Conservation (phyloP, 2,329 filamentous ascomycete genomes). For the Chaetomium strumarium region DNA sequence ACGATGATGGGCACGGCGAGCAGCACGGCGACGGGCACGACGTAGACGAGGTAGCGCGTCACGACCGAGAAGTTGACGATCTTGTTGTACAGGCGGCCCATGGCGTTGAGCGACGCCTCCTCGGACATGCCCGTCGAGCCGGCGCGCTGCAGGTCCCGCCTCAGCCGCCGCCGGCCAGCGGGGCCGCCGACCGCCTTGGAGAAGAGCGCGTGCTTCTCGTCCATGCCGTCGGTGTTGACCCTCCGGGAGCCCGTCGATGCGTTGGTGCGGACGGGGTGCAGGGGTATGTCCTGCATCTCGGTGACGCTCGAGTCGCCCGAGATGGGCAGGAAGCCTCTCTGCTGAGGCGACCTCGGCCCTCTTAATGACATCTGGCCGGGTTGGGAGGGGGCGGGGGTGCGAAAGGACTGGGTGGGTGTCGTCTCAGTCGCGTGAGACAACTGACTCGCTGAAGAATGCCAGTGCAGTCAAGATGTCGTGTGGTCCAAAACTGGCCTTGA, state of each 20-base stretch:
- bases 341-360: slow-evolving; percentile 33
- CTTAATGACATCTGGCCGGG: slow-evolving; percentile 21
- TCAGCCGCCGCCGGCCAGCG: slow-evolving; percentile 45
- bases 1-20: slow-evolving; percentile 58
- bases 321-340: slow-evolving; percentile 42
- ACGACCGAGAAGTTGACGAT: slow-evolving; percentile 58
- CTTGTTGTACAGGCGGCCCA: slow-evolving; percentile 61
- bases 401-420: neutral
- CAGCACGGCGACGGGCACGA: slow-evolving; percentile 56
- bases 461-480: neutral
- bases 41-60: slow-evolving; percentile 62
- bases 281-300: slow-evolving; percentile 45
- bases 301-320: slow-evolving; percentile 27
- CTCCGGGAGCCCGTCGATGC: slow-evolving; percentile 43
- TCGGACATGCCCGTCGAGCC: slow-evolving; percentile 41
- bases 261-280: slow-evolving; percentile 50
- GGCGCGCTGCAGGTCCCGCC: slow-evolving; percentile 37
- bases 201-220: slow-evolving; percentile 46
- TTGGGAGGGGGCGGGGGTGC: neutral
- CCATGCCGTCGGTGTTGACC: slow-evolving; percentile 33
- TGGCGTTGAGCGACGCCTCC: slow-evolving; percentile 54
- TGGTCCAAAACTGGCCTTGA: neutral
- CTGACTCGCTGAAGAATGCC: neutral
- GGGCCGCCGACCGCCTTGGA: slow-evolving; percentile 25
- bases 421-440: slow-evolving; percentile 4